Percentiles rank a stretch among this genome's conserved stretches.
Evolutionary conservation across 805 yeast genomes (phyloP).

Genomic region (Candida cerambycidarum): DNA sequence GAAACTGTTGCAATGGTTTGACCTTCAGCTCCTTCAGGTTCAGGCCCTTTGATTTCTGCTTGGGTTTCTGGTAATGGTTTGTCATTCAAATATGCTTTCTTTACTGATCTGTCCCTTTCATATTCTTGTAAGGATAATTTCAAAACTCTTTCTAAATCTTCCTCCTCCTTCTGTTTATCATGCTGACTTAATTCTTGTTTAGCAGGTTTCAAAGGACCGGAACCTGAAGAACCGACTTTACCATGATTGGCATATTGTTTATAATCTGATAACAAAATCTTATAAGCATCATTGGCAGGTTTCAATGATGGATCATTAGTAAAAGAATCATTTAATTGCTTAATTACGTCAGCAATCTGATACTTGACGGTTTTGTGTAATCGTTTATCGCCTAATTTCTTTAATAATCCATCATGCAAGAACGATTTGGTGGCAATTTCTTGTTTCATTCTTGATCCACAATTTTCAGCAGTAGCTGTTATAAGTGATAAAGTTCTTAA

Average conservation of each 20-base stretch:
- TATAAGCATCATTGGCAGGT: constrained; percentile 63
- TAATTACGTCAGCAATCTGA: constrained; percentile 63
- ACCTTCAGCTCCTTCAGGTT: constrained; percentile 10
- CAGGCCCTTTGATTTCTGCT: background rate
- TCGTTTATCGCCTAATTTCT: constrained; percentile 50
- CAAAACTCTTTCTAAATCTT: constrained; percentile 73
- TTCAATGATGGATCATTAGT: constrained; percentile 72
- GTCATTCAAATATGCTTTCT: constrained; percentile 24
- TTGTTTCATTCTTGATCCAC: constrained; percentile 46
- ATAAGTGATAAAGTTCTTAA: constrained; percentile 37
- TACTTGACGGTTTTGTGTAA: constrained; percentile 69
- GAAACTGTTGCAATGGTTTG: constrained; percentile 49
- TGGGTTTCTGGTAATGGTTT: constrained; percentile 40
- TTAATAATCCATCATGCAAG: constrained; percentile 31
- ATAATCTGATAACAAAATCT: constrained; percentile 42
- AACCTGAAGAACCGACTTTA: constrained; percentile 14
- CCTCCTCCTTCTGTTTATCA: constrained; percentile 61
- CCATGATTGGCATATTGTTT: constrained; percentile 27
- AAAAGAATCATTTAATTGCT: constrained; percentile 65
- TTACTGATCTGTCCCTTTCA: constrained; percentile 36
- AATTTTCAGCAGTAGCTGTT: constrained; percentile 42
- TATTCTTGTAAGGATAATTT: constrained; percentile 70
- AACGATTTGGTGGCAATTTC: constrained; percentile 41
- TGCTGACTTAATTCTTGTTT: constrained; percentile 47
- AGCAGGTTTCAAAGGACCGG: constrained; percentile 57